Conservation (phyloP, 2,329 filamentous ascomycete genomes). For the Hypoxylon sp. region DNA sequence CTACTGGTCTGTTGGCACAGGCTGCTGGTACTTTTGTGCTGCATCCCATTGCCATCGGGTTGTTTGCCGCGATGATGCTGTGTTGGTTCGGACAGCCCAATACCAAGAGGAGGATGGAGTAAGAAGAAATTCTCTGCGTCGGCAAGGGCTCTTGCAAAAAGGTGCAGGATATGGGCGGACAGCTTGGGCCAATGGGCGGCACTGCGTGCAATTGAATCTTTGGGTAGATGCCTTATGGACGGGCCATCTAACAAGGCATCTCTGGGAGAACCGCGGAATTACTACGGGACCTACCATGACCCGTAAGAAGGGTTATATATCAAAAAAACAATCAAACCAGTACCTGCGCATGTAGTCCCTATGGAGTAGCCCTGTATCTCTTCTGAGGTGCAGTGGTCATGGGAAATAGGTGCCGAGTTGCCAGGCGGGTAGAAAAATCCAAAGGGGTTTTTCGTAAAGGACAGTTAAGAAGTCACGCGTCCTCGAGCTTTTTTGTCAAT, state of each 20-base stretch:
- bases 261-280: too few species aligned
- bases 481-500: conserved; percentile 1
- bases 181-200: neutral
- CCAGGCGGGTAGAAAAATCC: neutral
- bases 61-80: conserved; percentile 71
- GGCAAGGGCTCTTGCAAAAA: too few species aligned
- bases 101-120: conserved; percentile 68
- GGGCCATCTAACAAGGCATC: too few species aligned
- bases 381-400: too few species aligned
- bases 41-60: conserved; percentile 71
- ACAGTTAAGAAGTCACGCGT: conserved; percentile 2
- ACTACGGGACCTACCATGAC: neutral
- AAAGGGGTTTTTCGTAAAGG: neutral
- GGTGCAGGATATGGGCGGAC: too few species aligned
- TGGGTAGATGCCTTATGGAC: too few species aligned
- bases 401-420: neutral
- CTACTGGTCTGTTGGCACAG: conserved; percentile 70
- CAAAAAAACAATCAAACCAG: neutral
- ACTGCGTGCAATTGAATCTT: neutral
- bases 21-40: conserved; percentile 69
- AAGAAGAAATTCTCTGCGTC: conserved; percentile 34
- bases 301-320: neutral
- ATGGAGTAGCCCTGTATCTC: too few species aligned
- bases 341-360: neutral
- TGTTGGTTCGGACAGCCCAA: conserved; percentile 71